These are phyloP conservation scores for Alnus glutinosa DNA, from an alignment of 306 rosid genomes.

Conservation along the genomic window DNA sequence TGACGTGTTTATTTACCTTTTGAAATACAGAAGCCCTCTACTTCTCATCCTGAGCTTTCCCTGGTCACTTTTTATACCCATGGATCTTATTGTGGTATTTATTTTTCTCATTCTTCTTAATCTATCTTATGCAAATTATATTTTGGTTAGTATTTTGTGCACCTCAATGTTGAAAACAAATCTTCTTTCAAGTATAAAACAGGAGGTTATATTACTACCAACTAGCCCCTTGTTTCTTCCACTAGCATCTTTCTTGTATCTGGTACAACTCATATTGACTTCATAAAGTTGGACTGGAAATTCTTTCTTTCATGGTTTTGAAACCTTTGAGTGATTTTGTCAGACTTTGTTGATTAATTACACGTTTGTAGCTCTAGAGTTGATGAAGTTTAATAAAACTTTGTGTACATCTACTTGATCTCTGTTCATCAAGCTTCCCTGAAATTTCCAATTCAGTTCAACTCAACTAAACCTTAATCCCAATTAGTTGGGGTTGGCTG, in stretches of 20 bases:
- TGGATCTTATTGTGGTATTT: constrained; percentile 89
- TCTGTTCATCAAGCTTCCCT: background rate
- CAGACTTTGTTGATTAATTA: background rate
- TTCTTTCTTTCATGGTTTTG: background rate
- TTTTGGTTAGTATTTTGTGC: constrained; percentile 16
- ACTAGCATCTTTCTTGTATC: background rate
- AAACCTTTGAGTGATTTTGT: background rate
- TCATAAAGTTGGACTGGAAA: background rate
- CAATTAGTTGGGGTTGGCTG: background rate
- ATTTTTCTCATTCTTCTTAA: constrained; percentile 29
- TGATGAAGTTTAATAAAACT: background rate
- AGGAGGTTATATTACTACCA: background rate
- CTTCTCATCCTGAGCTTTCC: constrained; percentile 63
- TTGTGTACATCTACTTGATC: background rate
- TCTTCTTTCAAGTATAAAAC: constrained; percentile 5
- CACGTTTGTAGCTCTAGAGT: background rate
- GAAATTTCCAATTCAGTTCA: too few species aligned
- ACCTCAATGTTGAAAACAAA: background rate
- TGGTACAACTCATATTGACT: background rate
- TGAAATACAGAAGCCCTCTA: constrained; percentile 66
- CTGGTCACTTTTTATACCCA: constrained; percentile 78
- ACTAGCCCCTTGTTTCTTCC: background rate
- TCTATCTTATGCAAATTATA: constrained; percentile 14
- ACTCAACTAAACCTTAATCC: too few species aligned
- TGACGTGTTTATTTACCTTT: constrained; percentile 20